Evolutionary conservation across 495 filamentous ascomycete genomes (phyloP).

Genomic region (Penicillium ucsense): DNA sequence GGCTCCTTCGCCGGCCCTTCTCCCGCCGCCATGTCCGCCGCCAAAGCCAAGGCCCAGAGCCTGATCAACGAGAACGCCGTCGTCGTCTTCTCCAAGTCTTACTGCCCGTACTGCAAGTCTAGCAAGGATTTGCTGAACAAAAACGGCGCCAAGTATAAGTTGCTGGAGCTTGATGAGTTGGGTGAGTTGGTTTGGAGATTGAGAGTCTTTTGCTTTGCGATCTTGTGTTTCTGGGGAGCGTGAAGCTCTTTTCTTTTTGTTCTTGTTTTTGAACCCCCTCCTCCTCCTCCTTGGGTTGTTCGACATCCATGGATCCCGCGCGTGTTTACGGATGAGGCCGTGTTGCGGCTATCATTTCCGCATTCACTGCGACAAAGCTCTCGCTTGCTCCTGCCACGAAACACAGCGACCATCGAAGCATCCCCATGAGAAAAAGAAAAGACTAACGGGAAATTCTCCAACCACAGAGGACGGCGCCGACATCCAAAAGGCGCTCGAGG

Average conservation of each 20-base stretch:
- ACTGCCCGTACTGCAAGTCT: conserved; percentile 88
- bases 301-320: too few relatives aligned
- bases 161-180: conserved; percentile 77
- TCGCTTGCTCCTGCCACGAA: too few relatives aligned
- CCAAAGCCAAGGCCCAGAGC: conserved; percentile 72
- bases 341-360: too few relatives aligned
- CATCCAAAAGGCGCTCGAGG: conserved; percentile 72
- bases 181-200: conserved; percentile 37
- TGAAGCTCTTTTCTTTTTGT: neutral
- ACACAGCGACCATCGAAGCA: too few relatives aligned
- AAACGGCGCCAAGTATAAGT: conserved; percentile 60
- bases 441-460: neutral
- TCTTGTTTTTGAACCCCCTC: too few relatives aligned
- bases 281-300: too few relatives aligned
- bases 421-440: too few relatives aligned
- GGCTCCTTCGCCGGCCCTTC: conserved; percentile 43
- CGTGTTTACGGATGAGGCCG: too few relatives aligned
- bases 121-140: conserved; percentile 64
- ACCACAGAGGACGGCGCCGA: conserved; percentile 61
- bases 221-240: neutral
- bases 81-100: conserved; percentile 92
- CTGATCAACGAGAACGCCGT: conserved; percentile 92
- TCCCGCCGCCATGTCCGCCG: conserved; percentile 67
- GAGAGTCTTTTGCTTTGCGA: neutral
- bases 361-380: too few relatives aligned